Evolutionary conservation across 441 rosid species (phyloP).

Genomic region (Gossypium gossypioides): DNA sequence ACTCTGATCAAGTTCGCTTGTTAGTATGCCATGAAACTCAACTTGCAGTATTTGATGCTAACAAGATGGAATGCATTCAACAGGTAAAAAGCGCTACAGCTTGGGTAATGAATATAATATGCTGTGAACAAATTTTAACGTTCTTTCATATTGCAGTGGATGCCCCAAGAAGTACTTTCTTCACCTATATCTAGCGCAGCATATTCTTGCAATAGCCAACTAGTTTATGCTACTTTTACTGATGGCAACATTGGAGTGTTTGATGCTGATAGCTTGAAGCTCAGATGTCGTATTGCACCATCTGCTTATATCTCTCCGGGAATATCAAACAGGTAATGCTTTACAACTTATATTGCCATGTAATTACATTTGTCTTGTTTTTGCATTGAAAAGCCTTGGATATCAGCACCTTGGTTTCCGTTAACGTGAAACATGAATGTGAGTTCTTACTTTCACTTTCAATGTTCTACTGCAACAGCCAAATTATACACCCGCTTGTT

Average conservation of each 20-base stretch:
- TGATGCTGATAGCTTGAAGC: conserved; percentile 44
- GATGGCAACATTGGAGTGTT: conserved; percentile 62
- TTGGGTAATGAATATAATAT: not conserved
- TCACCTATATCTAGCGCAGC: conserved; percentile 48
- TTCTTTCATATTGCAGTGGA: conserved; percentile 39
- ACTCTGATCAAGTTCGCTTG: conserved; percentile 30
- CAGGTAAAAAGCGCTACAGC: conserved; percentile 23
- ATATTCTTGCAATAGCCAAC: conserved; percentile 58
- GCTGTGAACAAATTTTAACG: not conserved
- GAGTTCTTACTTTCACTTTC: not conserved
- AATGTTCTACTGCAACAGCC: conserved; percentile 23
- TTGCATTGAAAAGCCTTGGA: not conserved
- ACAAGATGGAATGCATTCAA: conserved; percentile 30
- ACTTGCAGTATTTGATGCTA: conserved; percentile 32
- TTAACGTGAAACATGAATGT: not conserved
- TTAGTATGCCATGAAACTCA: conserved; percentile 38
- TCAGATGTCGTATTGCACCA: conserved; percentile 59
- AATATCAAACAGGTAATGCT: conserved; percentile 33
- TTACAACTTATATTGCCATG: not conserved
- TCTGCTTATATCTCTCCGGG: conserved; percentile 43
- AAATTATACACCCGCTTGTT: conserved; percentile 38
- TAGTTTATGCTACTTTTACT: conserved; percentile 43
- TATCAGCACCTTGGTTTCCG: not conserved
- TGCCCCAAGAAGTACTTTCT: conserved; percentile 52
- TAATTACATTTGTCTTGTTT: not conserved